phyloP scores from a whole-genome alignment of 2,329 filamentous ascomycete genomes.

The Alternaria infectoria region DNA sequence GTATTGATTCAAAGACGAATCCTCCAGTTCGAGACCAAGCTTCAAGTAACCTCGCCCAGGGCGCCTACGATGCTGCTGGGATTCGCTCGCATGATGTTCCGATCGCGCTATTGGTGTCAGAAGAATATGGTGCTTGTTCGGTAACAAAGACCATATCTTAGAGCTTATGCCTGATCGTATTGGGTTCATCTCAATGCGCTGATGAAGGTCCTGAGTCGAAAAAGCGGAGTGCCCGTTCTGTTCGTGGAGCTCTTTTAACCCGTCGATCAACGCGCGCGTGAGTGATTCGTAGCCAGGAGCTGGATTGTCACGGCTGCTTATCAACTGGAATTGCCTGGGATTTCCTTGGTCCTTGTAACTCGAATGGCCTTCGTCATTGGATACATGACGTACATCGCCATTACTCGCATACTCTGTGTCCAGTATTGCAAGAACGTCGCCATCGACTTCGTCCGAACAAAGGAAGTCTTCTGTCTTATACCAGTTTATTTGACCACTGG shows the following conservation, averaged over 20 bases:
- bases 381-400: background rate
- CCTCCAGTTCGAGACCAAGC: background rate
- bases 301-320: rapidly evolving
- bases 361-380: rapidly evolving
- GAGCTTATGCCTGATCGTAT: background rate
- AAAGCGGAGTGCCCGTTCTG: rapidly evolving
- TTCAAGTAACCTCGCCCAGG: background rate
- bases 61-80: background rate
- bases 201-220: background rate
- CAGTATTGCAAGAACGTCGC: background rate
- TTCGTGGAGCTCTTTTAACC: background rate
- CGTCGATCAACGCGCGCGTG: background rate
- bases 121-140: background rate
- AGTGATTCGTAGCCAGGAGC: background rate
- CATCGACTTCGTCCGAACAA: background rate
- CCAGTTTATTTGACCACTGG: background rate
- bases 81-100: rapidly evolving
- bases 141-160: background rate
- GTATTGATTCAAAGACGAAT: rapidly evolving
- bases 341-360: rapidly evolving
- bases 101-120: background rate
- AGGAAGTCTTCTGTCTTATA: background rate
- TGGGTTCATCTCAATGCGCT: background rate
- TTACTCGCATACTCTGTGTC: background rate
- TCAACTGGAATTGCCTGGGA: background rate